Evolutionary conservation across 768 basidiomycete species (phyloP), one percentile per base, ranked within the genome.

Genomic region (Coprinopsis sp.): DNA sequence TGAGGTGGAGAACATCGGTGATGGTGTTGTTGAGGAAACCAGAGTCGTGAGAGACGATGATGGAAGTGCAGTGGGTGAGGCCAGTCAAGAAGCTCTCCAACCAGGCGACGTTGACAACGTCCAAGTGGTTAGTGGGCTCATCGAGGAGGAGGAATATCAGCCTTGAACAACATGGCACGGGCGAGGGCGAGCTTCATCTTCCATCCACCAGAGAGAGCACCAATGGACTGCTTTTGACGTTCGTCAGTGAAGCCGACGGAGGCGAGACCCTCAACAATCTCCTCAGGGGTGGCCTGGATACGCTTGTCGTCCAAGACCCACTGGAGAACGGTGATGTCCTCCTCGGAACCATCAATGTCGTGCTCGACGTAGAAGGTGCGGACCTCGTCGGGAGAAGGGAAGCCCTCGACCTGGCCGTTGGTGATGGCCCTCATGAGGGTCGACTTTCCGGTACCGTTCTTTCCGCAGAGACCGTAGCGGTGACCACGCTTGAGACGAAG

Each of bases 321-420:
- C 66, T 89, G 71, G 48, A 93, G 77, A 50, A 96, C 87, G 34
- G 91, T 84, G 44, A 87, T 96, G 13, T 90, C 88, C 51, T 81
- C 94, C 68, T 96, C 94, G 63, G 82, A 87, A 39, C 94, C 94
- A 60, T 97, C 94, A 55, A 97, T 96, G 65, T 97, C 94, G 77
- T 97, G 94, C 77, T 95, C 94, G 64, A 97, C 94, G 71, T 96
- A 97, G 84, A 95, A 97, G 52, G 94, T 97, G 66, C 94, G 91
- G 64, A 97, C 94, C 63, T 93, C 87, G 44, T 94, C 90, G 46
- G 92, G 91, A 16, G 93, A 94, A 11, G 94, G 94, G 87, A 97
- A 97, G 58, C 94, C 94, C 62, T 97, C 94, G 58, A 97, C 94
- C 72, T 97, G 94, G 50, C 87, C 90, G 59, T 91, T 92, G 70